A percentile compares a stretch with the other conserved stretches of the same genome.
These are phyloP conservation scores for Aureobasidium sp. DNA, from an alignment of 2,329 filamentous ascomycete genomes.

Conservation along the genomic window DNA sequence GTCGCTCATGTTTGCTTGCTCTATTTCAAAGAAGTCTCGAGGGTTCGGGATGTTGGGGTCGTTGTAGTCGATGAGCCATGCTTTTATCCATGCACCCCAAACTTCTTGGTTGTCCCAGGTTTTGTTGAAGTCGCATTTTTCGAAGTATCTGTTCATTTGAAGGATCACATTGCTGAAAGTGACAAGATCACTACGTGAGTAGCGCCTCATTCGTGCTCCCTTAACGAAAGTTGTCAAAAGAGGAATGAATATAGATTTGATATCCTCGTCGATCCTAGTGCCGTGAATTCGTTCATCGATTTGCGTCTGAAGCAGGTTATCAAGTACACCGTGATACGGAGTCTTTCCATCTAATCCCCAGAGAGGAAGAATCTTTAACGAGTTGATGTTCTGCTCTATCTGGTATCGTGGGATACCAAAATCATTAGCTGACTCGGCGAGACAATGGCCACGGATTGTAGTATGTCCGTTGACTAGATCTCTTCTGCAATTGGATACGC, in stretches of 20 bases:
- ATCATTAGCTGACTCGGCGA: constrained; percentile 50
- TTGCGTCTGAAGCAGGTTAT: constrained; percentile 47
- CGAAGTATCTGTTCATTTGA: constrained; percentile 45
- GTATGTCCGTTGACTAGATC: constrained; percentile 49
- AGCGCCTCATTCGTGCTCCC: constrained; percentile 41
- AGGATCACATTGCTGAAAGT: constrained; percentile 43
- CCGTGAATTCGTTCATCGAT: constrained; percentile 41
- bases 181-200: constrained; percentile 38
- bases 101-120: constrained; percentile 43
- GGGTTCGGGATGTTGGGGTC: constrained; percentile 31
- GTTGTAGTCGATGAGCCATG: constrained; percentile 41
- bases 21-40: constrained; percentile 28
- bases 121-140: constrained; percentile 43
- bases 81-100: constrained; percentile 40
- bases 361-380: constrained; percentile 47
- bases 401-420: constrained; percentile 50
- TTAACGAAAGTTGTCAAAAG: constrained; percentile 45
- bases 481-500: constrained; percentile 49
- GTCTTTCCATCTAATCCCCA: constrained; percentile 50
- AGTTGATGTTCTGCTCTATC: constrained; percentile 49
- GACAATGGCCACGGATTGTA: constrained; percentile 49
- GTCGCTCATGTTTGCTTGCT: constrained; percentile 30
- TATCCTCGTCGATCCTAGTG: constrained; percentile 38
- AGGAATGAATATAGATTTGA: constrained; percentile 49
- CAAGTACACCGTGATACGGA: constrained; percentile 48